A percentile compares a stretch with the other conserved stretches of the same genome.
These are phyloP conservation scores for Tuber calosporum DNA, from an alignment of 495 filamentous ascomycete genomes.

Conservation along the genomic window DNA sequence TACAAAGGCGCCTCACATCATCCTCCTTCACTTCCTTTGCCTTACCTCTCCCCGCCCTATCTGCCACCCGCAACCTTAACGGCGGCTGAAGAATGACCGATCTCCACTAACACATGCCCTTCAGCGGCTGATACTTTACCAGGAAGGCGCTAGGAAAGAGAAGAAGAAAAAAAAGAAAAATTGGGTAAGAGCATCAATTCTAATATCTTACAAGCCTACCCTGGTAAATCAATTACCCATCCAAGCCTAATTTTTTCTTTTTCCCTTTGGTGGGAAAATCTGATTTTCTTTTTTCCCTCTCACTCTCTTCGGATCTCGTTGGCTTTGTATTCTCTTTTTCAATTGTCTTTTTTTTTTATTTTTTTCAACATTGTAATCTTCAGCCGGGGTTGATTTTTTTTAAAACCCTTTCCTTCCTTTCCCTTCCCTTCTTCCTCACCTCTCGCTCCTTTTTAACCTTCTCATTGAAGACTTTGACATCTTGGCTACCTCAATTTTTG, in stretches of 20 bases:
- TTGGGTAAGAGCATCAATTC: background rate
- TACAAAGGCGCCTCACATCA: constrained; percentile 2
- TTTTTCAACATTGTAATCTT: background rate
- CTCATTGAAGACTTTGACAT: background rate
- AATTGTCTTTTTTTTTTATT: background rate
- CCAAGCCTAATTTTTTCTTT: constrained; percentile 2
- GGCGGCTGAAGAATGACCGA: constrained; percentile 3
- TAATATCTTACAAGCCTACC: background rate
- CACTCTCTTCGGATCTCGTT: background rate
- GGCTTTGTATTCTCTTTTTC: constrained; percentile 9
- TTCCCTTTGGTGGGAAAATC: background rate
- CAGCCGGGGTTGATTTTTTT: background rate
- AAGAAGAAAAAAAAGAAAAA: background rate
- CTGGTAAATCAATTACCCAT: background rate
- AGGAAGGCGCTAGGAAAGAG: background rate
- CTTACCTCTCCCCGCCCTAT: background rate
- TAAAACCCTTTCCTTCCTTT: background rate
- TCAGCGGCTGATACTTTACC: background rate
- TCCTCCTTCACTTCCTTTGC: background rate
- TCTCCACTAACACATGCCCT: background rate
- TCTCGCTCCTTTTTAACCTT: background rate
- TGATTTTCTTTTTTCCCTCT: background rate
- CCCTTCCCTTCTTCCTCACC: constrained; percentile 1
- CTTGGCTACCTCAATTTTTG: background rate
- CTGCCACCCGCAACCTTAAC: background rate